Evolutionary conservation across 2,329 filamentous ascomycete species (phyloP).

Genomic region (Neoscytalidium dimidiatum): DNA sequence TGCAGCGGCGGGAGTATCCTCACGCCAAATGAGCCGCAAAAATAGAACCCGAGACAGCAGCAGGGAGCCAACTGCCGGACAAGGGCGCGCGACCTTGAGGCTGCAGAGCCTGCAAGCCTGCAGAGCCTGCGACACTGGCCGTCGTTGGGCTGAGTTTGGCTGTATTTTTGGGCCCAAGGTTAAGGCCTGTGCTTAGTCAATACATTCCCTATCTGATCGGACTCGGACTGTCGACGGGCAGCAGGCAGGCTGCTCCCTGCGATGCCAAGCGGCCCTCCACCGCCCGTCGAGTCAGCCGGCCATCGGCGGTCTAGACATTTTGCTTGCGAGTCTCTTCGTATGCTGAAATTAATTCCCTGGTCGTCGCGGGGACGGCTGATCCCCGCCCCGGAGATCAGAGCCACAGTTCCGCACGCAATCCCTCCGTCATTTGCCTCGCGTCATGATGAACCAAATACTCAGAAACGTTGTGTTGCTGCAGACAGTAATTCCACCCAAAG

Average conservation of each 20-base stretch:
- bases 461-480: neutral
- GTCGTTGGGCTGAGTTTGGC: constrained; percentile 6
- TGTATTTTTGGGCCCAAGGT: constrained; percentile 10
- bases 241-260: neutral
- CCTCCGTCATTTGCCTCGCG: neutral
- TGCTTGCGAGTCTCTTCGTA: neutral
- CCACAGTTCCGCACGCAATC: neutral
- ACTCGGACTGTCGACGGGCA: neutral
- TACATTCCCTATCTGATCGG: neutral
- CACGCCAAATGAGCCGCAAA: constrained; percentile 7
- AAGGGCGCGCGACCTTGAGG: neutral
- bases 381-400: neutral
- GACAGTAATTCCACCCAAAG: constrained; percentile 1
- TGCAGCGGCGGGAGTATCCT: constrained; percentile 9
- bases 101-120: constrained; percentile 6
- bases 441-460: constrained; percentile 1
- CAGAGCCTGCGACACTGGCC: constrained; percentile 7
- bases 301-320: constrained; percentile 6
- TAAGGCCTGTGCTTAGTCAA: constrained; percentile 16
- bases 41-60: constrained; percentile 14
- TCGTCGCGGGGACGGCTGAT: neutral
- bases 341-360: constrained; percentile 8
- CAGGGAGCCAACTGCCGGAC: constrained; percentile 9
- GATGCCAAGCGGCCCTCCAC: neutral
- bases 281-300: neutral